phyloP scores from a whole-genome alignment of 768 basidiomycete genomes.

The Collybia sordida region DNA sequence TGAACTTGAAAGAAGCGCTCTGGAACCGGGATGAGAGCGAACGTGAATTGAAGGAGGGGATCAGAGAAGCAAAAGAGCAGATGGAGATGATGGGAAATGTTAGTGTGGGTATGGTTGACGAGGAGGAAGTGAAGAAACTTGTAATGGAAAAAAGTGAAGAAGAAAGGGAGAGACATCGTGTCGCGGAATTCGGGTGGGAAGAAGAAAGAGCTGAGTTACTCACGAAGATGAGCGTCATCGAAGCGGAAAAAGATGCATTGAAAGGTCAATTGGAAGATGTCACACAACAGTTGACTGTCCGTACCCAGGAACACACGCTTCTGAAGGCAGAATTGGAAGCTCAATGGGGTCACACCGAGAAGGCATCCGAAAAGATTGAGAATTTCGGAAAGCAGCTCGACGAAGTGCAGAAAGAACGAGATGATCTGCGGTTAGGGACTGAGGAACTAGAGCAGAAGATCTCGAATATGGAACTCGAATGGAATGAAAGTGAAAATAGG shows the following conservation, averaged over 20 bases:
- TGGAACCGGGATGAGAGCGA: slow-evolving; percentile 53
- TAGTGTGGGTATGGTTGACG: slow-evolving; percentile 40
- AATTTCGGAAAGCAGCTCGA: slow-evolving; percentile 35
- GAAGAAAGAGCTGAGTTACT: slow-evolving; percentile 50
- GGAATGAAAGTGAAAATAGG: slow-evolving; percentile 55
- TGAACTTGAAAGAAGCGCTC: slow-evolving; percentile 43
- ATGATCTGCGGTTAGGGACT: slow-evolving; percentile 36
- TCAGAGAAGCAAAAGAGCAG: slow-evolving; percentile 57
- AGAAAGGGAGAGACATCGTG: slow-evolving; percentile 41
- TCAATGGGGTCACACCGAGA: slow-evolving; percentile 70
- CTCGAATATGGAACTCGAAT: slow-evolving; percentile 50
- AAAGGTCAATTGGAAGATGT: slow-evolving; percentile 43
- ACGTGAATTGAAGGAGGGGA: slow-evolving; percentile 50
- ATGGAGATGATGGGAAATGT: slow-evolving; percentile 56
- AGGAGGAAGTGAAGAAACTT: slow-evolving; percentile 41
- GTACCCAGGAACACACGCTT: slow-evolving; percentile 44
- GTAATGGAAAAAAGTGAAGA: slow-evolving; percentile 37
- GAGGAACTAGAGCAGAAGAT: slow-evolving; percentile 42
- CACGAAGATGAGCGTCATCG: slow-evolving; percentile 37
- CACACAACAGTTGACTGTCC: slow-evolving; percentile 36
- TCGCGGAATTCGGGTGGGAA: slow-evolving; percentile 44
- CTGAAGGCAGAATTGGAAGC: slow-evolving; percentile 67
- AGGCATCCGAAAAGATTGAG: slow-evolving; percentile 44
- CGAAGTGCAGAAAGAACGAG: slow-evolving; percentile 38
- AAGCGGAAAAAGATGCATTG: slow-evolving; percentile 42